Evolutionary conservation across 495 filamentous ascomycete genomes (phyloP).

Genomic region (Lophiotrema nucula): DNA sequence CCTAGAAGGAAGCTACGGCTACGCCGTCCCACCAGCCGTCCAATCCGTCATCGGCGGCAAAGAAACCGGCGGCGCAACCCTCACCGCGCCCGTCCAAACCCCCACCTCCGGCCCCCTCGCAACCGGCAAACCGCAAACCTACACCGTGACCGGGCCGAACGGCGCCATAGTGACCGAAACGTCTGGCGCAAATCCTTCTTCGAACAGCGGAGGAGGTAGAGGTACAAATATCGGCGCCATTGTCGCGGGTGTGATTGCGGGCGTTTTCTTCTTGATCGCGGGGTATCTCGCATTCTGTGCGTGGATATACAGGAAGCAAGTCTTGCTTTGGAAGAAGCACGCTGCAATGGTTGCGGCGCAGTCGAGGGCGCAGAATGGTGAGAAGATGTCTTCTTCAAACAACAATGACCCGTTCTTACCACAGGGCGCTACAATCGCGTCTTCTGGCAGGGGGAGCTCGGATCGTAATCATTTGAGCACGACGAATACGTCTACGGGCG

Average conservation of each 20-base stretch:
- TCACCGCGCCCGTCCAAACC: conserved; percentile 61
- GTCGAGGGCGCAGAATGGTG: conserved; percentile 27
- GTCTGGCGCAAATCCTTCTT: conserved; percentile 36
- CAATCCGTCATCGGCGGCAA: conserved; percentile 63
- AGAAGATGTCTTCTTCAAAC: neutral
- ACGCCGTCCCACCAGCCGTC: conserved; percentile 61
- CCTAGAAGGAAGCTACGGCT: conserved; percentile 59
- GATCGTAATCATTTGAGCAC: neutral
- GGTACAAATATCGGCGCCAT: conserved; percentile 46
- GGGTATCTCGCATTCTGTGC: conserved; percentile 69
- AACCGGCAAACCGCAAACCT: conserved; percentile 61
- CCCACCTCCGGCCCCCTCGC: conserved; percentile 67
- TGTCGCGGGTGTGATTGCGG: conserved; percentile 64
- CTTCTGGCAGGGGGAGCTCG: conserved; percentile 10
- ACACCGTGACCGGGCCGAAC: conserved; percentile 58
- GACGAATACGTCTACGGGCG: neutral
- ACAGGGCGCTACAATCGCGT: conserved; percentile 15
- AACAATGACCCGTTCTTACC: conserved; percentile 6
- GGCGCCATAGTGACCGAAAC: conserved; percentile 55
- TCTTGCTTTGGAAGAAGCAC: conserved; percentile 61
- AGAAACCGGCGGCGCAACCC: conserved; percentile 60
- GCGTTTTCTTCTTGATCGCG: conserved; percentile 55
- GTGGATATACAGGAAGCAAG: conserved; percentile 65
- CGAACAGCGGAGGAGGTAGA: conserved; percentile 16
- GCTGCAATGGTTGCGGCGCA: conserved; percentile 54